Base-by-base conservation (phyloP, 805 yeast genomes). In the Wickerhamiella parazyma region DNA sequence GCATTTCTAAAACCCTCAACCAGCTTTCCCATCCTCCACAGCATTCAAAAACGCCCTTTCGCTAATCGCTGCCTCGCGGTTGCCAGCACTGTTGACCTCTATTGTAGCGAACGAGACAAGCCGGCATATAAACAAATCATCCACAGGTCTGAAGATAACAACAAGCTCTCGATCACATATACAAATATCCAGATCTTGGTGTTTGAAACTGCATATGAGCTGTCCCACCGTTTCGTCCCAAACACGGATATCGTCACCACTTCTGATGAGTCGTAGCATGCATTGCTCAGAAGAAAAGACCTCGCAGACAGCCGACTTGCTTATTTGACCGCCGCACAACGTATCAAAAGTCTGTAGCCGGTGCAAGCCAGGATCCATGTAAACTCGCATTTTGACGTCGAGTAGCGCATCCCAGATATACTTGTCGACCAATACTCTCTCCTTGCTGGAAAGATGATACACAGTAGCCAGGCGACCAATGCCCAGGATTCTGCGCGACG, bases 361-460 rank as follows among this genome's bases (percentile, higher is more conserved):
- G 31, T 28, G 25, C 7, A 31, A 25, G 7, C 41, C 42, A 7
- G 16, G 18, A 21, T 46, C 49, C 33, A 46, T 17, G 19, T 36
- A 46, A 4, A 43, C 39, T n/a, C 49, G 42, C 19, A 25, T 21
- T 11, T 24, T n/a, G 3, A 46, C 38, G 5, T 34, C 38, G 3
- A 46, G 26, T 3, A 43, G 37, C 6, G 43, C 45, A 25, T 46
- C 49, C 49, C 49, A 46, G 5, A 24, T 10, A n/a, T 42, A 46
- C 6, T 28, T 26, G 5, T 12, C 3, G 12, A 46, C 33, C 10
- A 28, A n/a, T 2, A 6, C 22, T 1, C 26, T 14, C 12, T 24
- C 29, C 12, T 21, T 19, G 24, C 20, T 3, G 5, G 38, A 3
- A 3, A 44, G 29, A 2, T n/a, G 10, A 22, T 44, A 46, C 19